These are phyloP conservation scores for Brassica nigra DNA, from an alignment of 345 rosid species.

Conservation along the genomic window DNA sequence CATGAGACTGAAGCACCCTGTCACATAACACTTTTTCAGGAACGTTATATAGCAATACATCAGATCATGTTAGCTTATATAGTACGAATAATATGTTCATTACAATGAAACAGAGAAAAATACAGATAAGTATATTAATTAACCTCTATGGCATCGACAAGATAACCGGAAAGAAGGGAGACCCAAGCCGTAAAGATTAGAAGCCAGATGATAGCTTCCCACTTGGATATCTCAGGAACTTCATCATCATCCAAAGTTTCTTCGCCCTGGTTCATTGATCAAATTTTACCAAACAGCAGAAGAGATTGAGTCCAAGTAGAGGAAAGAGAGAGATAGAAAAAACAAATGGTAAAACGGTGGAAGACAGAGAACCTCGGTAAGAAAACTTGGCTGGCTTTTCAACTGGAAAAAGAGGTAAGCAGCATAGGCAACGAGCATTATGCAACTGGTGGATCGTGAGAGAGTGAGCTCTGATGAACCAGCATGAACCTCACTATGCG, in stretches of 20 bases:
- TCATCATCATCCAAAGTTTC: constrained; percentile 56
- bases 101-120: background rate
- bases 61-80: background rate
- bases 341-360: background rate
- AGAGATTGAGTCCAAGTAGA: constrained; percentile 25
- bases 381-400: constrained; percentile 52
- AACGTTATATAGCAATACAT: background rate
- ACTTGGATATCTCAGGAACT: constrained; percentile 73
- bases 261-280: constrained; percentile 44
- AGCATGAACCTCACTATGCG: constrained; percentile 83
- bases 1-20: constrained; percentile 83
- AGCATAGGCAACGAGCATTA: constrained; percentile 87
- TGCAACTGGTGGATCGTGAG: constrained; percentile 90
- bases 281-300: constrained; percentile 27
- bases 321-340: background rate
- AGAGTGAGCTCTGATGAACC: constrained; percentile 89
- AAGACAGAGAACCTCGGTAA: constrained; percentile 59
- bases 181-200: constrained; percentile 86
- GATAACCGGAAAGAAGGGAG: constrained; percentile 80
- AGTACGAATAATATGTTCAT: too few species aligned
- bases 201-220: constrained; percentile 90
- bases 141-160: constrained; percentile 92
- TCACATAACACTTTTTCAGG: background rate
- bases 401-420: constrained; percentile 87
- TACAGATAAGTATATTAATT: constrained; percentile 9